Conservation (phyloP, 2,329 filamentous ascomycete species). For the Hypoxylon sp. region DNA sequence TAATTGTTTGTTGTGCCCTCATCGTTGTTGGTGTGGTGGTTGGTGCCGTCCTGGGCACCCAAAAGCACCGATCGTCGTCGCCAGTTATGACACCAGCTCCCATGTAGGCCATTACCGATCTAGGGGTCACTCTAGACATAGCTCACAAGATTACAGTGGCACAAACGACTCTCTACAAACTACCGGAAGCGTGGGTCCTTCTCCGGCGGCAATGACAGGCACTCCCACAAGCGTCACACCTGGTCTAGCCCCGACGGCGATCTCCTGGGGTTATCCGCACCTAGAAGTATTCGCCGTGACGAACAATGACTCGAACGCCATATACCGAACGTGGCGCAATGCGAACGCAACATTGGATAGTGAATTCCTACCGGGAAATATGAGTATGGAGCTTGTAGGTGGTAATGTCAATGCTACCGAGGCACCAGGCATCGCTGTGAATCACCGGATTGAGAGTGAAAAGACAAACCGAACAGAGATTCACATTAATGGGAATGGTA, state of each 20-base stretch:
- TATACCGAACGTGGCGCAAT: slow-evolving; percentile 20
- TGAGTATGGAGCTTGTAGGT: slow-evolving; percentile 14
- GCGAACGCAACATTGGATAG: slow-evolving; percentile 8
- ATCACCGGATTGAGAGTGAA: not conserved
- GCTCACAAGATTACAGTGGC: slow-evolving; percentile 10
- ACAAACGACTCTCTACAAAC: not conserved
- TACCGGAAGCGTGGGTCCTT: not conserved
- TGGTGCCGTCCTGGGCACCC: slow-evolving; percentile 9
- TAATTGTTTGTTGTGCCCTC: slow-evolving; percentile 1
- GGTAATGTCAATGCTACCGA: not conserved
- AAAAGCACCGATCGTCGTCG: slow-evolving; percentile 1
- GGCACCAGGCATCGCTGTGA: slow-evolving; percentile 11
- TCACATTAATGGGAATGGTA: slow-evolving; percentile 5
- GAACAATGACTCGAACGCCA: slow-evolving; percentile 6
- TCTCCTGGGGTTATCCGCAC: slow-evolving; percentile 24
- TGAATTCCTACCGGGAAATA: slow-evolving; percentile 4
- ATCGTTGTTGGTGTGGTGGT: slow-evolving; percentile 11
- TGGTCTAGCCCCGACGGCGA: slow-evolving; percentile 13
- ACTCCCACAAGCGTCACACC: slow-evolving; percentile 11
- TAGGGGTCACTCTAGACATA: not conserved
- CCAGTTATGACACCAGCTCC: slow-evolving; percentile 4
- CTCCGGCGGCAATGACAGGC: slow-evolving; percentile 13
- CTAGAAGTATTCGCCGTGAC: slow-evolving; percentile 20
- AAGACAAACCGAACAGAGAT: slow-evolving; percentile 9
- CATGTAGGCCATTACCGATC: not conserved